Evolutionary conservation across 495 filamentous ascomycete genomes (phyloP).

Genomic region (Oidiodendron maius): DNA sequence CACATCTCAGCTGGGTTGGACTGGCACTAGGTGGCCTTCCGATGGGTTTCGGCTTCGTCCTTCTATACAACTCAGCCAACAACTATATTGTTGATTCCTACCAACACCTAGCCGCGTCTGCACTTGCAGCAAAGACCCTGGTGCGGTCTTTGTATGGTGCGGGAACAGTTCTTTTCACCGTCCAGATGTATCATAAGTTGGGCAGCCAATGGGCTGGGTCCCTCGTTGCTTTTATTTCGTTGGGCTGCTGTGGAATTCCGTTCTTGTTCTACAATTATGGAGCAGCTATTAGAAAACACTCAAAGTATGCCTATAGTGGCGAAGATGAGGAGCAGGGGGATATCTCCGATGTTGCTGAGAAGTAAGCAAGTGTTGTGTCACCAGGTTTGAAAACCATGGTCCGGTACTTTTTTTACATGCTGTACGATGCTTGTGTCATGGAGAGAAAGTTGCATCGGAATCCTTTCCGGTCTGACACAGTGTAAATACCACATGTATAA

Average conservation of each 20-base stretch:
- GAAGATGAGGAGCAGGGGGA: constrained; percentile 24
- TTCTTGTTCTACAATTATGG: constrained; percentile 74
- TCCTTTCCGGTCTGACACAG: too few species aligned
- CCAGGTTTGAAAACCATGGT: too few species aligned
- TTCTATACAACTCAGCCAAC: constrained; percentile 79
- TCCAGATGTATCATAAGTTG: constrained; percentile 70
- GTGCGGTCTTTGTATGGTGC: constrained; percentile 78
- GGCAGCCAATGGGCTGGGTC: constrained; percentile 71
- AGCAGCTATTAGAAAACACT: constrained; percentile 54
- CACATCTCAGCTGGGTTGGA: constrained; percentile 59
- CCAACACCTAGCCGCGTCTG: constrained; percentile 78
- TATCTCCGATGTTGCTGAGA: too few species aligned
- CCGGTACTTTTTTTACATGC: too few species aligned
- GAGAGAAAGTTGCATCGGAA: too few species aligned
- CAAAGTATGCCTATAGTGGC: constrained; percentile 56
- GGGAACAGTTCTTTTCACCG: constrained; percentile 66
- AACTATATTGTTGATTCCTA: constrained; percentile 82
- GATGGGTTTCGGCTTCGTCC: constrained; percentile 81
- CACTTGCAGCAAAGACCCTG: constrained; percentile 79
- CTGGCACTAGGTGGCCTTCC: constrained; percentile 68
- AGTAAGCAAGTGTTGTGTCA: too few species aligned
- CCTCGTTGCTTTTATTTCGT: constrained; percentile 62
- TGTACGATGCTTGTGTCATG: too few species aligned
- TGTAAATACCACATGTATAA: too few species aligned
- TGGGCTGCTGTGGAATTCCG: constrained; percentile 71